Conservation (phyloP, 495 filamentous ascomycete species). For the Penicillium robsamsonii region DNA sequence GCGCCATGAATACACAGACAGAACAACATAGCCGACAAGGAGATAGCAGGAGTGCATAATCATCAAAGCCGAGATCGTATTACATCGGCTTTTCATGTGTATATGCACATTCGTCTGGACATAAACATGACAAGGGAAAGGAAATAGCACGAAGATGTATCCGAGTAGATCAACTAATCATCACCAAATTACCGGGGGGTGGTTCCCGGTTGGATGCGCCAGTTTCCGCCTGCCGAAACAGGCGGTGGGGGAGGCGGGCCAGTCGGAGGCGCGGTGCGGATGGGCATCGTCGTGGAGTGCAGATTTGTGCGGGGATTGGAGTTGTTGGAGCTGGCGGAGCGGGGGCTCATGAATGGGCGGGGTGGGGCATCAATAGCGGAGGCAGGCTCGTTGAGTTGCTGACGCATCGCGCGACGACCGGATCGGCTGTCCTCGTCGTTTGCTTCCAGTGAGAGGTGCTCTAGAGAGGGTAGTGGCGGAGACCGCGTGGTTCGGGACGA, state of each 20-base stretch:
- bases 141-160: conserved; percentile 1
- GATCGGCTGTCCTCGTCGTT: conserved; percentile 36
- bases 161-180: background rate
- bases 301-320: conserved; percentile 36
- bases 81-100: background rate
- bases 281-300: conserved; percentile 41
- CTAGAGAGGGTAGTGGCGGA: conserved; percentile 37
- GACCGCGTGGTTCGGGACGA: conserved; percentile 31
- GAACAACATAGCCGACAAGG: background rate
- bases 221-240: conserved; percentile 31
- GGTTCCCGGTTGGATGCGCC: conserved; percentile 32
- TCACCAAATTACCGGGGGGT: conserved; percentile 21
- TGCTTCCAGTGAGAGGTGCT: conserved; percentile 42
- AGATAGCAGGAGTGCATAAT: background rate
- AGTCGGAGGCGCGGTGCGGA: conserved; percentile 42
- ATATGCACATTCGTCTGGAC: conserved; percentile 4
- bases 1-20: conserved; percentile 1
- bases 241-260: conserved; percentile 44
- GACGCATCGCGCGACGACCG: conserved; percentile 39
- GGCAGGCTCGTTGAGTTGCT: conserved; percentile 34
- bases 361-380: conserved; percentile 40
- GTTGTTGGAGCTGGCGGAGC: conserved; percentile 41
- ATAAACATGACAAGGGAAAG: conserved; percentile 1
- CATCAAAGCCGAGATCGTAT: background rate
- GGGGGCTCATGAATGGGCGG: conserved; percentile 35